Evolutionary conservation across 192 early-diverging fungal species (phyloP), one percentile per base, ranked within the genome.

Genomic region (Rhizophlyctis rosea): DNA sequence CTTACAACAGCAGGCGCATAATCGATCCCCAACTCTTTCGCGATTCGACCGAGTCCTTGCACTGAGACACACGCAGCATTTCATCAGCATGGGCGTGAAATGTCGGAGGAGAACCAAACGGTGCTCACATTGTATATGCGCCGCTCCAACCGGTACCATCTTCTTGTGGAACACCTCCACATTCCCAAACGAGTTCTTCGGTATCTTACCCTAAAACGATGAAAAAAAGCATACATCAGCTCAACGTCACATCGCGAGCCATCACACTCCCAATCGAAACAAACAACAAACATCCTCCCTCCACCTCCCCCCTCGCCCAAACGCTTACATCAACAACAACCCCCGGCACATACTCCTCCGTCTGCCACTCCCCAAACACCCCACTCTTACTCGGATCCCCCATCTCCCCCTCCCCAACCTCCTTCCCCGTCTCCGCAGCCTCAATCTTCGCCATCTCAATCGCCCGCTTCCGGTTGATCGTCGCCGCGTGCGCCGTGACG

Each of bases 351-450:
- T 87, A 88, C 16, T 67, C 59, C 34, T 81, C 78, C 9, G 94
- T 96, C 73, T 98, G 94, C 93, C 92, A 96, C 56, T 87, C 86
- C 32, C 88, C 95, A 69, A 82, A 96, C 30, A 91, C 72, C 7
- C 71, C 76, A 1, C 74, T 67, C 71, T 58, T 73, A 62, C 29
- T 74, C 34, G 44, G 59, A 57, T 59, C 67, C 13, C 51, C 66
- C 18, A 25, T 72, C 51, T 65, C 31, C 57, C 50, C 35, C 5
- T 48, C 48, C 23, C 65, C 64, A 13, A 36, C 24, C 51, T 70
- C 44, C 32, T 66, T 18, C 4, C 34, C 2, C 4, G 24, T 28
- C 56, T 58, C 0, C 64, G 64, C 35, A 54, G 28, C 4, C 50
- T 70, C 59, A 27, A 67, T 3, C 13, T 53, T 59, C 24, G 69